Conservation (phyloP, 2,329 filamentous ascomycete species). For the Kalaharituber pfeilii region DNA sequence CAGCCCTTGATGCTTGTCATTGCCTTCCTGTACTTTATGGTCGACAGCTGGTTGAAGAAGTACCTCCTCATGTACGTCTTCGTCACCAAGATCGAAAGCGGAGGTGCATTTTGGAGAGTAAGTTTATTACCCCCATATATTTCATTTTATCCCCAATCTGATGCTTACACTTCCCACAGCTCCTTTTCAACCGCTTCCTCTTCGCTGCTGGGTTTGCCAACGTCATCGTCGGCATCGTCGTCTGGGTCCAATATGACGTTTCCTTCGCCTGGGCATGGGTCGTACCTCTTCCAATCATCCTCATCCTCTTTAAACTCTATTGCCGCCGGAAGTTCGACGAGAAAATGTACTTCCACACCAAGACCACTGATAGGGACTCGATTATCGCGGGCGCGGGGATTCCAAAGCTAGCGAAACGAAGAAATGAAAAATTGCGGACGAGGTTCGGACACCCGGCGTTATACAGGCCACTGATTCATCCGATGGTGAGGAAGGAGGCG, state of each 20-base stretch:
- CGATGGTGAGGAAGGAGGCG: slow-evolving; percentile 86
- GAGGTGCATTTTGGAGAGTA: slow-evolving; percentile 73
- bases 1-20: slow-evolving; percentile 78
- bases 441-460: slow-evolving; percentile 83
- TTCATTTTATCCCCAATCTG: neutral
- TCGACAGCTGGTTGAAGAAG: slow-evolving; percentile 86
- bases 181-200: slow-evolving; percentile 80
- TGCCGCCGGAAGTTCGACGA: slow-evolving; percentile 60
- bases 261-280: slow-evolving; percentile 43
- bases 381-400: slow-evolving; percentile 5
- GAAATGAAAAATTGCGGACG: slow-evolving; percentile 47
- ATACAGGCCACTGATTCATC: slow-evolving; percentile 75
- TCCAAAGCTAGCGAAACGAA: slow-evolving; percentile 20
- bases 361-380: slow-evolving; percentile 36
- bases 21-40: slow-evolving; percentile 69
- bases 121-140: neutral
- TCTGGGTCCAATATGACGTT: slow-evolving; percentile 42
- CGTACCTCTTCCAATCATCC: slow-evolving; percentile 55
- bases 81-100: slow-evolving; percentile 90
- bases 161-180: slow-evolving; percentile 1
- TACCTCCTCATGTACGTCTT: slow-evolving; percentile 90
- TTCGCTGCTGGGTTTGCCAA: slow-evolving; percentile 67
- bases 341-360: slow-evolving; percentile 64
- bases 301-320: slow-evolving; percentile 60
- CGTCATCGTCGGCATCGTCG: slow-evolving; percentile 56